Evolutionary conservation across 352 stramenopile genomes (phyloP), one percentile per base, ranked within the genome.

Genomic region (Pythium biforme): DNA sequence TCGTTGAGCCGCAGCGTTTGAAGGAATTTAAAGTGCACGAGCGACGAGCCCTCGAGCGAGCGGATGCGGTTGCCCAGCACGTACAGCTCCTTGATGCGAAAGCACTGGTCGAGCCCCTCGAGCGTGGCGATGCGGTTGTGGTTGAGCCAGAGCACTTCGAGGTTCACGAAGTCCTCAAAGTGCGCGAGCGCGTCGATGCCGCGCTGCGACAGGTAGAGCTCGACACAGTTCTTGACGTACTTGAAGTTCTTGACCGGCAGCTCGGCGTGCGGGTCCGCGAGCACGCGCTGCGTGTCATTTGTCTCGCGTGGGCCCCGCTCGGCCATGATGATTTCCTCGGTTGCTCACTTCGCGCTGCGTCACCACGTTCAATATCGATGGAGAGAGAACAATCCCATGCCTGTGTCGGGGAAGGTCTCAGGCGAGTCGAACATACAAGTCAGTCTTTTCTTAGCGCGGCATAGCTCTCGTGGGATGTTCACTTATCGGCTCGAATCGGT

Each of bases 121-220:
- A 97, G 71, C 20, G 57, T 47, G 49, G 83, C 68, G 49, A 94
- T 78, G 77, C 89, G 55, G 41, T 97, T 97, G 52, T 81, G 71
- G 69, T 96, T 97, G 48, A 97, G 69, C 90, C 90, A 97, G 11
- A 97, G 75, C 33, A 91, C 76, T 64, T 97, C 89, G 7, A 97
- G 71, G 60, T 93, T 96, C 23, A 94, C 83, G 56, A 97, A 97
- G 2, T 66, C 66, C 14, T 97, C 87, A 54, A 97, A 95, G 55
- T 92, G 77, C 11, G 72, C 83, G 43, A 97, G 62, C 60, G 83
- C 74, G 22, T 91, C 78, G 66, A 97, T 96, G 25, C 69, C 65
- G 34, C 88, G 87, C 53, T 87, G 77, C 4, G 81, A 75, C 55
- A 97, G 64, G 65, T 95, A 89, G 45, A 97, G 54, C 66, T 97